Evolutionary conservation across 495 filamentous ascomycete species (phyloP).

Genomic region (Penicillium cosmopolitanum): DNA sequence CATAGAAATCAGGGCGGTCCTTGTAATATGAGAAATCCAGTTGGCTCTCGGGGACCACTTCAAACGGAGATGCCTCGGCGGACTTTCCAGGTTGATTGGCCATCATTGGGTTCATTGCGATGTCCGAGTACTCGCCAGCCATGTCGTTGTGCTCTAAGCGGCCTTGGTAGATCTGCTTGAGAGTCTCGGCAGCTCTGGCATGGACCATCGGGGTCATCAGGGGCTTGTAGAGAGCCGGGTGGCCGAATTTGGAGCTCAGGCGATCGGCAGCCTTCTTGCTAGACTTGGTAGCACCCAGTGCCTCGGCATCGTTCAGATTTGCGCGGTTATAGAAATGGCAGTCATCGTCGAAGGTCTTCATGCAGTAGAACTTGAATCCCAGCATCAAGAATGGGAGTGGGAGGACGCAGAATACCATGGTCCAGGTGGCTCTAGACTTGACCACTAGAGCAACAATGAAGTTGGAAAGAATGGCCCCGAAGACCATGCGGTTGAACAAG

Average conservation of each 20-base stretch:
- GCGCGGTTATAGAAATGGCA: conserved; percentile 76
- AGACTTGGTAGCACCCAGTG: conserved; percentile 46
- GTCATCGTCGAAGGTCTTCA: conserved; percentile 71
- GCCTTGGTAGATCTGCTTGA: conserved; percentile 80
- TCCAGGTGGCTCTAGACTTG: conserved; percentile 60
- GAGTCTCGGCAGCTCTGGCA: conserved; percentile 79
- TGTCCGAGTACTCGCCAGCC: conserved; percentile 70
- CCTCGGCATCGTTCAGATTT: conserved; percentile 59
- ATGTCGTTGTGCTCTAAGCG: conserved; percentile 67
- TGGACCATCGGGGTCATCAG: conserved; percentile 97
- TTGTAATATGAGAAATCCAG: conserved; percentile 95
- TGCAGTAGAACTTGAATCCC: conserved; percentile 86
- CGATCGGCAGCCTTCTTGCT: conserved; percentile 66
- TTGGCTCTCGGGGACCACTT: conserved; percentile 85
- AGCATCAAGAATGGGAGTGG: conserved; percentile 83
- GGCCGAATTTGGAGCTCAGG: conserved; percentile 80
- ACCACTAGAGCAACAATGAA: conserved; percentile 74
- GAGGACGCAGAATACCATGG: conserved; percentile 65
- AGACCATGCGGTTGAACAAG: conserved; percentile 88
- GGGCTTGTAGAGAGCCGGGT: conserved; percentile 86
- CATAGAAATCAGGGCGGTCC: conserved; percentile 82
- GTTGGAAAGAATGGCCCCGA: conserved; percentile 80
- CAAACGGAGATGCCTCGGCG: conserved; percentile 61
- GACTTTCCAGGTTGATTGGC: conserved; percentile 71
- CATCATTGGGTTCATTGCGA: conserved; percentile 81